Percentiles rank a stretch among this genome's conserved stretches.
These are phyloP conservation scores for Pholiota adiposa DNA, from an alignment of 1,284 basidiomycete species.

Conservation along the genomic window DNA sequence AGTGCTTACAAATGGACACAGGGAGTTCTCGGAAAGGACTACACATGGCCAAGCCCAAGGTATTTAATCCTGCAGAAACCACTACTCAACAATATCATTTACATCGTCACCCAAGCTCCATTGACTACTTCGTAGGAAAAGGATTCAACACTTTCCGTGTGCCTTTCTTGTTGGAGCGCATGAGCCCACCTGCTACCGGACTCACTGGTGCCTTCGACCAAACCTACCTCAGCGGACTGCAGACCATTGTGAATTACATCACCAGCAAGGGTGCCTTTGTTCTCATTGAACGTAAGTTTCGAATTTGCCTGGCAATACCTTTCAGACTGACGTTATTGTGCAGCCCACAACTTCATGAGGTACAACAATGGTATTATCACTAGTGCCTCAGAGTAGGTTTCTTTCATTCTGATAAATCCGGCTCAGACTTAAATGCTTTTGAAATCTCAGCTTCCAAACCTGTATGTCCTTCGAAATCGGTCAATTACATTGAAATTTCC, in stretches of 20 bases:
- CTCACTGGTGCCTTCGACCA: slow-evolving; percentile 56
- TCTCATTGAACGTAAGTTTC: slow-evolving; percentile 54
- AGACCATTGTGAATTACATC: slow-evolving; percentile 61
- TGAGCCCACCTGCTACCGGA: slow-evolving; percentile 54
- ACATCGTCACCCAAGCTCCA: not conserved
- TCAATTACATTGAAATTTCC: not conserved
- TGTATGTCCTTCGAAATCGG: slow-evolving; percentile 36
- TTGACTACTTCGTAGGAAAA: slow-evolving; percentile 46
- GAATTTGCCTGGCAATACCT: not conserved
- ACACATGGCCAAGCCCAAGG: slow-evolving; percentile 14
- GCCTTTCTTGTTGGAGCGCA: slow-evolving; percentile 61
- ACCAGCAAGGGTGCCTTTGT: slow-evolving; percentile 62
- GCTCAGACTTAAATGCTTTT: not conserved
- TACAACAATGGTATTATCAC: slow-evolving; percentile 56
- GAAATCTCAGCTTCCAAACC: slow-evolving; percentile 49
- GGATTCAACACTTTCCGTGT: slow-evolving; percentile 71
- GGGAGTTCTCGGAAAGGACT: slow-evolving; percentile 42
- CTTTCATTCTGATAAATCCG: not conserved
- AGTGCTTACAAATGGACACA: slow-evolving; percentile 14
- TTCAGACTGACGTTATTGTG: not conserved
- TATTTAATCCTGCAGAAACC: not conserved
- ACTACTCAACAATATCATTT: not conserved
- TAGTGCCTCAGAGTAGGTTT: slow-evolving; percentile 49
- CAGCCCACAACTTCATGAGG: slow-evolving; percentile 64
- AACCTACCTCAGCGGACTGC: slow-evolving; percentile 55